phyloP scores from a whole-genome alignment of 75 land plant genomes.

The Adiantum capillusveneris region DNA sequence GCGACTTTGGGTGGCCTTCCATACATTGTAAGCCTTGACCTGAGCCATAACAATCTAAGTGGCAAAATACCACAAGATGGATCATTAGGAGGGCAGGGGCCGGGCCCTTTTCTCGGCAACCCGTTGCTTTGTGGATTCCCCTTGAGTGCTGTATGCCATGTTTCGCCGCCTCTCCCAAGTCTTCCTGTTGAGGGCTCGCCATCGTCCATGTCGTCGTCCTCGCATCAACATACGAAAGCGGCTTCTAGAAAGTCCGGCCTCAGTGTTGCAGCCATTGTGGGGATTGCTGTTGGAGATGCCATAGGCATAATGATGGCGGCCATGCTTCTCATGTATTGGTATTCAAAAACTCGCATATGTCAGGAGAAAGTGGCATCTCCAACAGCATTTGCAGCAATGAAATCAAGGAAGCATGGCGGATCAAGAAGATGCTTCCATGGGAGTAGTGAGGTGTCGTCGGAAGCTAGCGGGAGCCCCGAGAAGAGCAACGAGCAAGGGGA shows the following conservation, averaged over 20 bases:
- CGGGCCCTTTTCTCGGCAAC: constrained; percentile 68
- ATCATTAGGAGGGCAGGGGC: constrained; percentile 47
- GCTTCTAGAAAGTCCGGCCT: background rate
- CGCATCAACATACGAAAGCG: background rate
- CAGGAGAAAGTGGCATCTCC: constrained; percentile 14
- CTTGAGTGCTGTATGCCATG: constrained; percentile 31
- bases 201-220: background rate
- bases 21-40: constrained; percentile 41
- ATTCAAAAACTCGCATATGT: constrained; percentile 12
- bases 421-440: constrained; percentile 1
- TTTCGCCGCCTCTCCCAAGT: constrained; percentile 9
- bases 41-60: constrained; percentile 52
- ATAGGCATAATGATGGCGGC: constrained; percentile 11
- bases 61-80: constrained; percentile 59
- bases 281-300: constrained; percentile 4
- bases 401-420: background rate
- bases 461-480: constrained; percentile 17
- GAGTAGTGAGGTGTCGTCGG: constrained; percentile 6
- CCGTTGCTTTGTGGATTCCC: constrained; percentile 69
- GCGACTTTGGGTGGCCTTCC: constrained; percentile 32
- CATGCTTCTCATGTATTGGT: constrained; percentile 27
- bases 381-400: background rate
- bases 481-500: constrained; percentile 32
- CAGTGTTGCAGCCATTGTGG: constrained; percentile 7
- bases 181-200: constrained; percentile 10